Evolutionary conservation across 2,329 filamentous ascomycete genomes (phyloP), one percentile per base, ranked within the genome.

Genomic region (Remersonia thermophila): DNA sequence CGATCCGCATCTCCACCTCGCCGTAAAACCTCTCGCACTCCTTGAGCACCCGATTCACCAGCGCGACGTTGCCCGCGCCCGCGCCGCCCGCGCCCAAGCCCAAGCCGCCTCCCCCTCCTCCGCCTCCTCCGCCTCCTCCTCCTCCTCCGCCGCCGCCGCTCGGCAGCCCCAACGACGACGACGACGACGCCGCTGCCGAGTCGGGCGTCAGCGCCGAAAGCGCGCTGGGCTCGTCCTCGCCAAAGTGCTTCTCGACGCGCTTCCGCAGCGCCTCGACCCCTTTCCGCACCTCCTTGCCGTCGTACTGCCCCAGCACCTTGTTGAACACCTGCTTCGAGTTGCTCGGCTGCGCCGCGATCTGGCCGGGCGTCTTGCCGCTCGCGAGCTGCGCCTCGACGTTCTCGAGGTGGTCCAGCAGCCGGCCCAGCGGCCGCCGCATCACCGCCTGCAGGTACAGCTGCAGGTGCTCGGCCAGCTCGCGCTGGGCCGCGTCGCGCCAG

Each of bases 181-280:
- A 27, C 16, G 30, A 25, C 26, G 20, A 74, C 80, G 36, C 80
- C n/a, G n/a, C n/a, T n/a, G 20, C 20, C 20, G 20, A 6, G 9
- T 23, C 20, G 5, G 20, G 20, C 5, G 5, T 23, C 20, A 23
- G 63, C 15, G 64, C 71, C 37, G 77, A 74, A 44, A 14, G 14
- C 15, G n/a, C n/a, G n/a, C 20, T 23, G 5, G 20, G 20, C 20
- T 93, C 85, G 4, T 79, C 82, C 47, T 93, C 85, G 30, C 85
- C 85, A 66, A 96, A 96, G 59, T 96, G 89, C 63, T 96, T 98
- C 61, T 96, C 89, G 1, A 96, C 83, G 33, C 89, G 74, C 63
- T 93, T 94, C 51, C 80, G 80, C 47, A 96, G 67, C 36, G 83
- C 73, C 51, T 94, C 85, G 47, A 94, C 80, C n/a, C 89, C 87